phyloP scores from a whole-genome alignment of 805 yeast species.

The Kodamaea laetipori region DNA sequence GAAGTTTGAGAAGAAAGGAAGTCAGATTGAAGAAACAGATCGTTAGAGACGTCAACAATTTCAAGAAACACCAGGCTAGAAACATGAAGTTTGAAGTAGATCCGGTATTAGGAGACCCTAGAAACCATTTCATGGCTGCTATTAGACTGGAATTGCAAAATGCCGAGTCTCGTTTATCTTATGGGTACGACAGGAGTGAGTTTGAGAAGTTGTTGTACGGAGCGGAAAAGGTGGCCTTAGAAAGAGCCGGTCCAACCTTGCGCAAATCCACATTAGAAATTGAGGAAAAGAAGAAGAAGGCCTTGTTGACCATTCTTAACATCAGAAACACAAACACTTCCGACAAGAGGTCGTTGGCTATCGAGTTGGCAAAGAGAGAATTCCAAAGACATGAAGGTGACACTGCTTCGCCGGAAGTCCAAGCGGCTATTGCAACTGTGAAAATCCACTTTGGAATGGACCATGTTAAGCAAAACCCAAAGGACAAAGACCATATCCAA shows the following conservation, averaged over 20 bases:
- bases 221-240: slow-evolving; percentile 63
- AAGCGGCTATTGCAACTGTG: slow-evolving; percentile 87
- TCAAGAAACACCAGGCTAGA: slow-evolving; percentile 39
- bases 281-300: slow-evolving; percentile 63
- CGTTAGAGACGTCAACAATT: slow-evolving; percentile 42
- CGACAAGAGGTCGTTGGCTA: slow-evolving; percentile 60
- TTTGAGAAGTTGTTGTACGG: slow-evolving; percentile 78
- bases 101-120: slow-evolving; percentile 78
- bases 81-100: slow-evolving; percentile 52
- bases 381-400: slow-evolving; percentile 85
- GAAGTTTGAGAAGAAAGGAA: slow-evolving; percentile 41
- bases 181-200: slow-evolving; percentile 60
- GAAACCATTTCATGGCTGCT: slow-evolving; percentile 68
- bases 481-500: slow-evolving; percentile 73
- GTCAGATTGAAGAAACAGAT: slow-evolving; percentile 43
- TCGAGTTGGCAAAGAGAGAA: slow-evolving; percentile 69
- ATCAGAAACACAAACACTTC: slow-evolving; percentile 67
- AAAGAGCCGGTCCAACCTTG: slow-evolving; percentile 33
- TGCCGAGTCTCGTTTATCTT: slow-evolving; percentile 57
- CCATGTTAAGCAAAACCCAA: slow-evolving; percentile 65
- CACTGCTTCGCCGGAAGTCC: slow-evolving; percentile 94
- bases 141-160: slow-evolving; percentile 66
- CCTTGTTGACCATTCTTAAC: slow-evolving; percentile 68
- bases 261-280: slow-evolving; percentile 17
- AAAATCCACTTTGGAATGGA: slow-evolving; percentile 75